Percentiles rank a stretch among this genome's conserved stretches.
Conservation (phyloP, 2,329 filamentous ascomycete species). For the Colletotrichum sp. region DNA sequence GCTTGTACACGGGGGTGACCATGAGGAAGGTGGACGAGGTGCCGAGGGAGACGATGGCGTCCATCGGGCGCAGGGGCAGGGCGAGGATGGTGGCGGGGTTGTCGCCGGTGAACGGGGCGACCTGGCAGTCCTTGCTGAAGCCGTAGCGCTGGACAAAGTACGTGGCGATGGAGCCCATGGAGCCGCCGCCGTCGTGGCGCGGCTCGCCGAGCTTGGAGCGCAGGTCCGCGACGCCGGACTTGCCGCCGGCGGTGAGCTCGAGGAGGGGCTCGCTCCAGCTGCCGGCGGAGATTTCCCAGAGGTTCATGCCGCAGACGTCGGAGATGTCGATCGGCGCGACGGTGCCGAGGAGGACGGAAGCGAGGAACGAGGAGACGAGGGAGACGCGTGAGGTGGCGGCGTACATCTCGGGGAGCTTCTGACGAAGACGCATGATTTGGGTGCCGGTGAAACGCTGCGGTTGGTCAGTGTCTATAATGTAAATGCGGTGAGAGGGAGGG, state of each 20-base stretch:
- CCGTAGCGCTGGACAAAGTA: constrained; percentile 85
- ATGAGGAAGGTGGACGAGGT: constrained; percentile 98
- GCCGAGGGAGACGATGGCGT: constrained; percentile 93
- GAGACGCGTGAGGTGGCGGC: constrained; percentile 82
- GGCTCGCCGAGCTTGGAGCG: constrained; percentile 81
- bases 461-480: not conserved
- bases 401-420: constrained; percentile 82
- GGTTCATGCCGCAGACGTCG: constrained; percentile 95
- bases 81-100: constrained; percentile 96
- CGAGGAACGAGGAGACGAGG: constrained; percentile 93
- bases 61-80: constrained; percentile 82
- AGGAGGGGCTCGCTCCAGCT: constrained; percentile 78
- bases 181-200: constrained; percentile 77
- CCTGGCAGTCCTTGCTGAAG: constrained; percentile 74
- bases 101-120: constrained; percentile 91
- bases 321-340: constrained; percentile 91
- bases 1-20: constrained; percentile 90
- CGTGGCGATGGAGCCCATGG: constrained; percentile 73
- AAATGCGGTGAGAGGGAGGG: not conserved
- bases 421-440: constrained; percentile 88
- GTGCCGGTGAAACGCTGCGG: constrained; percentile 90
- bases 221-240: constrained; percentile 63
- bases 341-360: constrained; percentile 83
- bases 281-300: constrained; percentile 85
- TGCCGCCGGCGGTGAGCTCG: constrained; percentile 70